Conservation (phyloP, 1,139 yeast genomes). For the Magnusiomyces paraingens region DNA sequence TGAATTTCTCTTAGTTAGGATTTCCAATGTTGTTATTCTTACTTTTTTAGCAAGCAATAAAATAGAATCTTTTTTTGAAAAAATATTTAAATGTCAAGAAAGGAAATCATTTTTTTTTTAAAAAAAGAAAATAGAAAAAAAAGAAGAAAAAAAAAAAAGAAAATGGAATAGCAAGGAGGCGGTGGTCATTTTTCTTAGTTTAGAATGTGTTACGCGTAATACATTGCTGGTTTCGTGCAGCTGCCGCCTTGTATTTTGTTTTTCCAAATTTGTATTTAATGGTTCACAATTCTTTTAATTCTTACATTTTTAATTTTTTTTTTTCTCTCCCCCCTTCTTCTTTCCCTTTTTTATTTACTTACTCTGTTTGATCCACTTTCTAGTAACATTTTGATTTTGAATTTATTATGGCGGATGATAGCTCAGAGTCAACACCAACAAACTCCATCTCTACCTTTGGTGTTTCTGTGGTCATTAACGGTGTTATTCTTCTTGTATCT, state of each 20-base stretch:
- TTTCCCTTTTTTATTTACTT: neutral
- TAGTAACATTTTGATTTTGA: neutral
- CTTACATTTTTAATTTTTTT: neutral
- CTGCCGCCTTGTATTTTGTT: neutral
- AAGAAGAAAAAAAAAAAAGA: too few relatives aligned
- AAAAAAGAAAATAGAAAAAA: too few relatives aligned
- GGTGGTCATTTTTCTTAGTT: too few relatives aligned
- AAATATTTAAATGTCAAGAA: too few relatives aligned
- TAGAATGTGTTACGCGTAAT: too few relatives aligned
- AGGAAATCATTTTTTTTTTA: too few relatives aligned
- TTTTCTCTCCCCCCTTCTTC: neutral
- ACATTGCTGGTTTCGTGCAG: neutral
- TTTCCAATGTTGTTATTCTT: too few relatives aligned
- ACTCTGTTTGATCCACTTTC: neutral
- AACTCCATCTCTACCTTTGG: conserved; percentile 39
- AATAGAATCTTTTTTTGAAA: too few relatives aligned
- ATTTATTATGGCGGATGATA: conserved; percentile 4
- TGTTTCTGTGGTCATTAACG: conserved; percentile 48
- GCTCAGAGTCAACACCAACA: conserved; percentile 9
- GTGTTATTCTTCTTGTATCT: conserved; percentile 52
- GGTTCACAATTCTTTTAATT: neutral
- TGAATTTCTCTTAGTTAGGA: too few relatives aligned
- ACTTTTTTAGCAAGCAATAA: too few relatives aligned
- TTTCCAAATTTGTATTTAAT: neutral
- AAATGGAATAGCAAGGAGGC: too few relatives aligned